Base-by-base conservation (phyloP, 2,329 filamentous ascomycete genomes). In the Aureobasidium uvarum region DNA sequence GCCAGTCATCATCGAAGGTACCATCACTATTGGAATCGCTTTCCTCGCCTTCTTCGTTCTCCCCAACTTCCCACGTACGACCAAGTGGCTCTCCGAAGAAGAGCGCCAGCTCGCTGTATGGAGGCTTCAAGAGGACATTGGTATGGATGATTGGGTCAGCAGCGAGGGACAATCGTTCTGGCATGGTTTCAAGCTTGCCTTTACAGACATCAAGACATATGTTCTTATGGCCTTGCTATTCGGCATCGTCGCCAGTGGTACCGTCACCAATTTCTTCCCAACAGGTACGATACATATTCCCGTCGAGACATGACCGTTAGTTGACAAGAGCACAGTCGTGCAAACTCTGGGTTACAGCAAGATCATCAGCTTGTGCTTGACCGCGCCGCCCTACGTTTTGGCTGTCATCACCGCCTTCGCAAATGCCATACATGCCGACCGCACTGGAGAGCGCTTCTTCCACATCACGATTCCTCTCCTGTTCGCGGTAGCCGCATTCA, bases 381-480 rank as follows among this genome's bases (percentile, higher is more conserved):
- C 74, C 5, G 73, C 71, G 10, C 75, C 75, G 14, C 75, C 75
- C 5, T 76, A 76, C 64, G 65, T 75, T 14, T 68, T 76, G 5
- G 76, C 76, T 5, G 72, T 74, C 28, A 72, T 76, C 59, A 70
- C 70, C 20, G 71, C 71, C 14, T 72, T 77, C 20, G 66, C 70
- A 18, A 78, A 77, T 65, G 74, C 77, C 5, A 76, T 75, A 66
- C 72, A 77, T 56, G 76, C 77, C 5, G 77, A 79, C 67, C 70
- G 71, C 5, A 74, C 75, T 2, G 74, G 74, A n/a, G 77, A 79
- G 70, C 72, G 78, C 0, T 79, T 74, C 69, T 73, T 76, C 48
- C 78, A 80, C 70, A 72, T 77, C 46, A 69, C 73, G 5, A 54
- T 73, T 13, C 73, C 74, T 5, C 69, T 73, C 16, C 28, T 70